Percentiles rank a stretch among this genome's conserved stretches.
Conservation (phyloP, 805 yeast species). For the Wickerhamiella galacta region DNA sequence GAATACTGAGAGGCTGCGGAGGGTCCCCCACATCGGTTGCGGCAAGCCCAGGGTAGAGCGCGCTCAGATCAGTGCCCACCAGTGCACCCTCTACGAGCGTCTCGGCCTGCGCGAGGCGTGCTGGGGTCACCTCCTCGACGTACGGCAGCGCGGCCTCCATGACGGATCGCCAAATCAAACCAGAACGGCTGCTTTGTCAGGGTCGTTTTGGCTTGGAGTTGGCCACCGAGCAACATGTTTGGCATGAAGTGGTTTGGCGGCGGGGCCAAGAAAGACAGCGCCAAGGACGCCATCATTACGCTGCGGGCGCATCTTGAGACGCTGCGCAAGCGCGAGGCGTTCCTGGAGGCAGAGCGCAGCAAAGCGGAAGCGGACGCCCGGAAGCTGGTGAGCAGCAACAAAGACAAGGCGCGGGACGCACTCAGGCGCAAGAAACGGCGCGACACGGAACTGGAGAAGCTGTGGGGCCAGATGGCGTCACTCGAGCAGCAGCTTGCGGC, state of each 20-base stretch:
- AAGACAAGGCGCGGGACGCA: conserved; percentile 68
- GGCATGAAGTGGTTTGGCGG: conserved; percentile 34
- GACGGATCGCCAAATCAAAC: background rate
- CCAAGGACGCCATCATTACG: conserved; percentile 83
- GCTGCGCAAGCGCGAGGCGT: conserved; percentile 66
- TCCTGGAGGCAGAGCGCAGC: conserved; percentile 64
- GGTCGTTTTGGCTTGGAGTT: no score
- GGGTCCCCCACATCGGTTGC: no score
- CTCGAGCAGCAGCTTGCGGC: conserved; percentile 80
- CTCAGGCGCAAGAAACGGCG: conserved; percentile 73
- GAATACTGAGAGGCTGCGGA: no score
- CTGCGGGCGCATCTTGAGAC: conserved; percentile 79
- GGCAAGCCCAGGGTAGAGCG: background rate
- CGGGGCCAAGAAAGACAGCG: conserved; percentile 61
- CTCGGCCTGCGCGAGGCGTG: background rate
- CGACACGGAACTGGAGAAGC: conserved; percentile 61
- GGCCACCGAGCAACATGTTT: no score
- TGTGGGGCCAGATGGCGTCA: conserved; percentile 76
- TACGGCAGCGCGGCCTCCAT: conserved; percentile 1
- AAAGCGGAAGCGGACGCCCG: conserved; percentile 74
- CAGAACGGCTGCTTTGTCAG: no score
- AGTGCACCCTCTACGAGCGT: background rate
- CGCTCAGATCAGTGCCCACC: background rate
- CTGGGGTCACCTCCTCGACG: background rate
- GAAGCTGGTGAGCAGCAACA: conserved; percentile 52